Evolutionary conservation across 495 filamentous ascomycete species (phyloP), one percentile per base, ranked within the genome.

Genomic region (Aspergillus cristatus): DNA sequence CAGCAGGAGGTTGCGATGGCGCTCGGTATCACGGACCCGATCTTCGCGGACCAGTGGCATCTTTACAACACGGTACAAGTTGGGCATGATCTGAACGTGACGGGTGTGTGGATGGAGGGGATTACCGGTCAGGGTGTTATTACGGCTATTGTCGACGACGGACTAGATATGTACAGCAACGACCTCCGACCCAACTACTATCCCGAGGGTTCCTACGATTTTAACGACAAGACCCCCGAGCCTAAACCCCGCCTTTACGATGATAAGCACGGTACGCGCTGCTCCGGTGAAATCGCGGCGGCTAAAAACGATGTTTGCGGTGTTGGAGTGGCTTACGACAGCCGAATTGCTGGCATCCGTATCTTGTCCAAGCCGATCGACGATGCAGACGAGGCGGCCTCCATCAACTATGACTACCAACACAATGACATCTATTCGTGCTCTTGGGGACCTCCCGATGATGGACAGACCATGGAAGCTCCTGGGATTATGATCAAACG

Each of bases 361-460:
- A 97, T 98, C 48, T 67, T 98, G 14, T 91, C 84, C 15, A 84
- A 82, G 45, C 58, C 82, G n/a, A 95, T 98, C 46, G 79, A 79
- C 36, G 91, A 98, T 58, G 78, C 81, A 20, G 91, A 98, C 50
- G 91, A 98, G 62, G 90, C 91, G 18, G 66, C 78, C 1, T 83
- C 91, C 14, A 79, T 98, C 72, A 95, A 93, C 63, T 95, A 87
- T 59, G 86, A 78, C 16, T 91, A 75, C 51, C 79, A 96, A 46
- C 69, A 85, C 28, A 98, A 95, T 52, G 82, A 95, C 42, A 96
- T 98, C 32, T 98, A 96, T 60, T 98, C 91, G 7, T 98, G 91
- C 62, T 96, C 90, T 0, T 98, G 91, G 91, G 91, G 91, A 0
- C 91, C 91, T 20, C 84, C 84, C 3, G 91, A 98, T 48, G 88